Conservation (phyloP, 768 basidiomycete species). For the Dictyophora rubrovolvata region DNA sequence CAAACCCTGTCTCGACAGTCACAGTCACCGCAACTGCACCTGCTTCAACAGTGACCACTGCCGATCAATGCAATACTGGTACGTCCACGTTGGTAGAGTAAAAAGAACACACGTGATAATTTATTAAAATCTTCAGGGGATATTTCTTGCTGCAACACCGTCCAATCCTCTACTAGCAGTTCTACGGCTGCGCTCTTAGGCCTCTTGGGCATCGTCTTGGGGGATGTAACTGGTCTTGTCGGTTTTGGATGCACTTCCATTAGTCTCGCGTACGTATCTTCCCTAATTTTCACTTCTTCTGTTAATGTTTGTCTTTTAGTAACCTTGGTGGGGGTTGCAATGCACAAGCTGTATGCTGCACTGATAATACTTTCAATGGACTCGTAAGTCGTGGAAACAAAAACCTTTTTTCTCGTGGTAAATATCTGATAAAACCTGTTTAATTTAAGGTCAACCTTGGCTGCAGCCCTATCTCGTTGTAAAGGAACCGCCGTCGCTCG, state of each 20-base stretch:
- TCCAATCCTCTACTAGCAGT: slow-evolving; percentile 13
- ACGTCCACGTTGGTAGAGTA: no score
- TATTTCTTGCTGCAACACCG: slow-evolving; percentile 24
- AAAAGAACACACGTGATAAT: no score
- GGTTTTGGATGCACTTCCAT: slow-evolving; percentile 19
- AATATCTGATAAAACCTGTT: neutral
- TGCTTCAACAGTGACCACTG: neutral
- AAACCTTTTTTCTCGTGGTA: neutral
- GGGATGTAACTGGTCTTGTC: slow-evolving; percentile 13
- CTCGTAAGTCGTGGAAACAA: neutral
- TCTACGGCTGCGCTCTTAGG: slow-evolving; percentile 31
- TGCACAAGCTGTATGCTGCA: neutral
- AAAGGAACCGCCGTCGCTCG: neutral
- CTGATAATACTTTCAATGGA: neutral
- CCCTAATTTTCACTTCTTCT: slow-evolving; percentile 12
- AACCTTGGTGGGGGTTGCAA: slow-evolving; percentile 2
- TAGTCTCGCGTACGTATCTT: slow-evolving; percentile 14
- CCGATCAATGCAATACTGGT: slow-evolving; percentile 1
- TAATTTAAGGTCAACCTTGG: neutral
- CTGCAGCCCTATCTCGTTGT: neutral
- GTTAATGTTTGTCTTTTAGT: slow-evolving; percentile 2
- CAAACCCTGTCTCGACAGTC: neutral
- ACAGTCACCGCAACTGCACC: neutral
- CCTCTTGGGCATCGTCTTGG: slow-evolving; percentile 17
- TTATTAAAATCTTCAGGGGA: slow-evolving; percentile 6